Percentiles rank a stretch among this genome's conserved stretches.
Evolutionary conservation across 1,284 basidiomycete species (phyloP).

Genomic region (Lignosus rhinocerotis): DNA sequence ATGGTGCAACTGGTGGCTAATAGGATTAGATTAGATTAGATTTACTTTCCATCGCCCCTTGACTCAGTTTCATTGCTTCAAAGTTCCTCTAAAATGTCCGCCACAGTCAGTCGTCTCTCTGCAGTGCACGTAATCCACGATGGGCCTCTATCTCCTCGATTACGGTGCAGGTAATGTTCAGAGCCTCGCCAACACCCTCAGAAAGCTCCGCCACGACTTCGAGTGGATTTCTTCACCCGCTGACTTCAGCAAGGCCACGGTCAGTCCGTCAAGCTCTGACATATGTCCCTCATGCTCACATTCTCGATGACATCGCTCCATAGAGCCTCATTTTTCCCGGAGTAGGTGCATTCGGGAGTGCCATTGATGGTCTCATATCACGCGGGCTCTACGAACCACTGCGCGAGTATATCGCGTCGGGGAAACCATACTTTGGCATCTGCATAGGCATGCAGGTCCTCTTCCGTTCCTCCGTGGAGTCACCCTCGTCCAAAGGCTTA

Average conservation of each 20-base stretch:
- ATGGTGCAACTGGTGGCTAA: conserved; percentile 13
- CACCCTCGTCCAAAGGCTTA: conserved; percentile 58
- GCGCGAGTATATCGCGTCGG: conserved; percentile 82
- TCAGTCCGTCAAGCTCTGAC: conserved; percentile 47
- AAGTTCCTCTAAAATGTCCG: conserved; percentile 16
- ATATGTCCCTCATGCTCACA: conserved; percentile 14
- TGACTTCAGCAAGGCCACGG: conserved; percentile 89
- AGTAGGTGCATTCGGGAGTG: conserved; percentile 94
- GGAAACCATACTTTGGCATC: conserved; percentile 95
- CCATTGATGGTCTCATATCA: conserved; percentile 74
- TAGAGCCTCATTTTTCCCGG: conserved; percentile 97
- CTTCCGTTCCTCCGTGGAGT: conserved; percentile 85
- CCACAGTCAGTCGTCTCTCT: background rate
- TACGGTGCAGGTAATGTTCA: conserved; percentile 96
- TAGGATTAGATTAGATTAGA: conserved; percentile 26
- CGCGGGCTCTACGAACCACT: conserved; percentile 85
- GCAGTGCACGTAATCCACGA: conserved; percentile 29
- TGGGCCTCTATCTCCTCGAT: conserved; percentile 88
- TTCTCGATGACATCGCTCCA: conserved; percentile 15
- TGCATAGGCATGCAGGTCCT: conserved; percentile 98
- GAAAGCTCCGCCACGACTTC: conserved; percentile 85
- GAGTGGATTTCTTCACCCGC: conserved; percentile 86
- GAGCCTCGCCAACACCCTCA: conserved; percentile 92
- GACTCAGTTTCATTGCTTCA: conserved; percentile 14
- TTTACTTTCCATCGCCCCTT: conserved; percentile 10